These are phyloP conservation scores for Kickxella alabastrina DNA, from an alignment of 192 early-diverging fungal species.

Conservation along the genomic window DNA sequence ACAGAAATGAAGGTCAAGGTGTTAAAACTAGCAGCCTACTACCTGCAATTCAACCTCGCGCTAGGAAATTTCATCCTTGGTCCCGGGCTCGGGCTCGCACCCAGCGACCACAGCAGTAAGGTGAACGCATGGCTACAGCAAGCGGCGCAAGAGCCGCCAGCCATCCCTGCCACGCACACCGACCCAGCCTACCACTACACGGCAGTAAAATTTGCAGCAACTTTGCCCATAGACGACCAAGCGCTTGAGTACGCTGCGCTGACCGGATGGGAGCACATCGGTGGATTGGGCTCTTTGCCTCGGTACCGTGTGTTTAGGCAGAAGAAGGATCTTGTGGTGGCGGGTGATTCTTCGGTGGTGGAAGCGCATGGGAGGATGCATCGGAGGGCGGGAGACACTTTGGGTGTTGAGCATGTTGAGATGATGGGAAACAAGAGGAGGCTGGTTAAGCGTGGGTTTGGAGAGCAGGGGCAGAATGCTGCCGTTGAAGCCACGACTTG, in stretches of 20 bases:
- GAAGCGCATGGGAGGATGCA: background rate
- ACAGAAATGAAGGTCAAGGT: background rate
- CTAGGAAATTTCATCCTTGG: background rate
- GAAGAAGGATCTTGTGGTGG: too few species aligned
- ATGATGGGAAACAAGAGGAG: constrained; percentile 13
- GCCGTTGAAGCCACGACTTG: constrained; percentile 8
- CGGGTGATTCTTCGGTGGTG: too few species aligned
- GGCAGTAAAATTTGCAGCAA: constrained; percentile 29
- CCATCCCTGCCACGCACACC: constrained; percentile 17
- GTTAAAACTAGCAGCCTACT: constrained; percentile 4
- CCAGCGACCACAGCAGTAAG: background rate
- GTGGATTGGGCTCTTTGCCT: constrained; percentile 29
- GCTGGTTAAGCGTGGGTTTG: constrained; percentile 39
- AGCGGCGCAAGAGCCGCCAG: constrained; percentile 9
- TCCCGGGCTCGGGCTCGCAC: background rate
- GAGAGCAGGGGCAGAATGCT: constrained; percentile 3
- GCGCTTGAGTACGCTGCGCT: constrained; percentile 17
- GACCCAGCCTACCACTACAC: constrained; percentile 34
- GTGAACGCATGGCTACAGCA: constrained; percentile 19
- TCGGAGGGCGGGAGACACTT: background rate
- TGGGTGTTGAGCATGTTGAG: constrained; percentile 12
- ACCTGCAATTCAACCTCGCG: background rate
- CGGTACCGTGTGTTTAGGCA: constrained; percentile 41
- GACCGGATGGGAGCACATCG: constrained; percentile 38
- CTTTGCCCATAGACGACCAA: constrained; percentile 7